Evolutionary conservation across 148 eudicot species (phyloP), one percentile per base, ranked within the genome.

Genomic region (Rhododendron molle): DNA sequence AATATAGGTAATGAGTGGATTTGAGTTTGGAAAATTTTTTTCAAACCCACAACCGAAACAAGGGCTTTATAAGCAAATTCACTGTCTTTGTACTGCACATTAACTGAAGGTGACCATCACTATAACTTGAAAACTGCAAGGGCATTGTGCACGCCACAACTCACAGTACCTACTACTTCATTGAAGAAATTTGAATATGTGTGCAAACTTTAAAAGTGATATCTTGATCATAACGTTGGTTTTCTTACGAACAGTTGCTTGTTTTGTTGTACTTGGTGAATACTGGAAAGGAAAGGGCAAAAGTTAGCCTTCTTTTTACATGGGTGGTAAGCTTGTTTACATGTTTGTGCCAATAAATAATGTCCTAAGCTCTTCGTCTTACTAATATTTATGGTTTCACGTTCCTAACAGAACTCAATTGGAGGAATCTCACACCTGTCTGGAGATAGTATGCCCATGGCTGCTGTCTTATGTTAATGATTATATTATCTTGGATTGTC

Each of bases 251-350:
- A 21, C 46, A 21, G 52, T 78, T 80, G n/a, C 76, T 54, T 78
- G 9, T 49, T 92, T 82, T 85, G 65, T 83, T 90, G 87, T 82
- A 97, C 98, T 90, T 97, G 93, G 98, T 94, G 71, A 97, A 97
- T 85, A 95, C 93, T 46, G 99, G 99, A 81, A 97, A 89, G 90
- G 99, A 97, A 83, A 93, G 99, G 89, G 98, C 98, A 87, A 93
- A 94, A 88, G 99, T 95, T 90, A 94, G 95, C 95, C 98, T 97
- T 88, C 92, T 91, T 78, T 92, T 97, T 83, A 94, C 98, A 15
- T 97, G 99, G 99, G 98, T 96, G 91, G 99, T 97, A 92, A 95
- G 98, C 80, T 83, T 83, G 40, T 87, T 81, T 56, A 81, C 72
- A 58, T 56, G 36, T 23, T 23, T 81, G 43, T 12, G 56, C 62